Conservation (phyloP, 345 rosid species). For the Hypericum androsaemum region DNA sequence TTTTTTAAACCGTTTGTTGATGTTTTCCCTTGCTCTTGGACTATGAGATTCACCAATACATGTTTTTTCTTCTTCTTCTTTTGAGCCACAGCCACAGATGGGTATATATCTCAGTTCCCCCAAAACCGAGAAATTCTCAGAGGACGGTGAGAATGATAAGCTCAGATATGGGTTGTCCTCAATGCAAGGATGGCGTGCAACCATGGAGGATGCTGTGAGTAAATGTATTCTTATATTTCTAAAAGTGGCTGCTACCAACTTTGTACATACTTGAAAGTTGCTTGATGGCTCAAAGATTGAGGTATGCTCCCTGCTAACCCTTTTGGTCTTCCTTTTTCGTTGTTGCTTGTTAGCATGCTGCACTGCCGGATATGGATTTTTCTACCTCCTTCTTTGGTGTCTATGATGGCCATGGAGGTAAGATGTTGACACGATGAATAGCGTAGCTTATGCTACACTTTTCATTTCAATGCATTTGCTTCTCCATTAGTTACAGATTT, state of each 20-base stretch:
- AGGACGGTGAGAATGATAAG: constrained; percentile 67
- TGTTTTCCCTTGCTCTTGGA: no score
- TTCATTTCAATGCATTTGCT: constrained; percentile 4
- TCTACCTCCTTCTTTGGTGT: constrained; percentile 92
- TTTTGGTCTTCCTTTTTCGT: not conserved
- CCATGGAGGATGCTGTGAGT: constrained; percentile 99
- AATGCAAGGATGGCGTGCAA: constrained; percentile 99
- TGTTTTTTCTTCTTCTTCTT: not conserved
- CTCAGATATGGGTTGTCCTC: constrained; percentile 86
- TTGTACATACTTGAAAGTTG: not conserved
- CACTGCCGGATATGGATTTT: constrained; percentile 65
- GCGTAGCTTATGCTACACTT: not conserved
- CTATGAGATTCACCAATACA: no score
- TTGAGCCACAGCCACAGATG: constrained; percentile 43
- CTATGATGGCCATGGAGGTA: constrained; percentile 99
- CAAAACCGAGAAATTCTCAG: constrained; percentile 86
- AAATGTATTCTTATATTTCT: not conserved
- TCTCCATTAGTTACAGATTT: not conserved
- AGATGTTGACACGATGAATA: constrained; percentile 23
- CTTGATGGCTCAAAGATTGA: not conserved
- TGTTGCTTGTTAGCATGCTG: constrained; percentile 57
- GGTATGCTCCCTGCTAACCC: not conserved
- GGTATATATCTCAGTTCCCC: constrained; percentile 93
- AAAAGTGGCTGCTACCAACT: not conserved
- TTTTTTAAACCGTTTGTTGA: no score